These are phyloP conservation scores for Nannochloropsis oceanica DNA, from an alignment of 108 stramenopile species.

Conservation along the genomic window DNA sequence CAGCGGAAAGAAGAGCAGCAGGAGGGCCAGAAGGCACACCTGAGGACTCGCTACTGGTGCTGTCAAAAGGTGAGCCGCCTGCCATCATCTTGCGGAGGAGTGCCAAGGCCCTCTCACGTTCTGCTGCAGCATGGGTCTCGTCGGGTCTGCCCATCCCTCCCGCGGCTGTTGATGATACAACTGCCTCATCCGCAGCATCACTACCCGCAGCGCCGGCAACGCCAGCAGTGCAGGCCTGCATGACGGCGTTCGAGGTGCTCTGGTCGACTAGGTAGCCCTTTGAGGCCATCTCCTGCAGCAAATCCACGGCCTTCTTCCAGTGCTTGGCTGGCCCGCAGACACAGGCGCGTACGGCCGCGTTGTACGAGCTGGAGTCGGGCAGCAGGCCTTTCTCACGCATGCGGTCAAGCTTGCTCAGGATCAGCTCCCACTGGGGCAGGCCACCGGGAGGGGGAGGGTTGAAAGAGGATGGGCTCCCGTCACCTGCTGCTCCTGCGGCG, in stretches of 20 bases:
- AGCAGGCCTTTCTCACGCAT: conserved; percentile 8
- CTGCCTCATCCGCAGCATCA: too few relatives aligned
- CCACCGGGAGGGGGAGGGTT: too few relatives aligned
- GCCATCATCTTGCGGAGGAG: background rate
- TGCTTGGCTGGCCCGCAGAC: background rate
- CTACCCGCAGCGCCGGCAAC: too few relatives aligned
- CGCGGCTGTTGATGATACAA: too few relatives aligned
- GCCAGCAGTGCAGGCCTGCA: too few relatives aligned
- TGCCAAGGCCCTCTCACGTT: background rate
- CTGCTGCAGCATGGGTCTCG: too few relatives aligned
- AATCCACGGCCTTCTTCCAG: conserved; percentile 1
- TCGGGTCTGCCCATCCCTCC: too few relatives aligned
- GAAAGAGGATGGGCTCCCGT: background rate
- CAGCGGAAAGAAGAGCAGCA: too few relatives aligned
- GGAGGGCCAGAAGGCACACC: too few relatives aligned
- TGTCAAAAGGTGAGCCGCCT: background rate
- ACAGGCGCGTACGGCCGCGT: conserved; percentile 16
- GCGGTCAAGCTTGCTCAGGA: conserved; percentile 2
- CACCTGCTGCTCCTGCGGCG: background rate
- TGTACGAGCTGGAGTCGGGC: conserved; percentile 2
- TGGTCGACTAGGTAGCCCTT: background rate
- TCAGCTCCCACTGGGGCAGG: background rate
- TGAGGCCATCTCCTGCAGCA: conserved; percentile 16
- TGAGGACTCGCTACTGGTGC: background rate
- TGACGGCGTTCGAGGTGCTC: background rate